These are phyloP conservation scores for Ilex paraguariensis DNA, from an alignment of 305 asterid species.

Conservation along the genomic window DNA sequence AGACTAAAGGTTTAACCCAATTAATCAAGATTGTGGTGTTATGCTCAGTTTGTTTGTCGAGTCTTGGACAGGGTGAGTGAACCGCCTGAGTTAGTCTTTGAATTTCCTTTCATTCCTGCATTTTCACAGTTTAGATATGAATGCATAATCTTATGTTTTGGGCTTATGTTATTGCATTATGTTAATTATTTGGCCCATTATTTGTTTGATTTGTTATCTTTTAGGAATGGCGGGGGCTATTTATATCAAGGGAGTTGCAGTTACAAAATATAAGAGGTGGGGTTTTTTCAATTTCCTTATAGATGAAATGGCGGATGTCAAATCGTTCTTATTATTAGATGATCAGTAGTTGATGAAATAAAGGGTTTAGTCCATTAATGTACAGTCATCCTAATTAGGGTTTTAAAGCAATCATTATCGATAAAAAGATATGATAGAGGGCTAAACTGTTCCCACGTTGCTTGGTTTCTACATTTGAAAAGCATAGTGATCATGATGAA, in stretches of 20 bases:
- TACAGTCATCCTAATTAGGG: too few species aligned
- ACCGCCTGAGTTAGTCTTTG: background rate
- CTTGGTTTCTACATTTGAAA: background rate
- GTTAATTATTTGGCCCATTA: background rate
- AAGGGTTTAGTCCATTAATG: too few species aligned
- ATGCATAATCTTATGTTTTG: background rate
- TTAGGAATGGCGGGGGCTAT: constrained; percentile 99
- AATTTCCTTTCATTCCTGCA: background rate
- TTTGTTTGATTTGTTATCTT: constrained; percentile 3
- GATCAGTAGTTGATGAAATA: too few species aligned
- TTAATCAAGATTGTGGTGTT: too few species aligned
- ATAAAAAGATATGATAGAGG: background rate
- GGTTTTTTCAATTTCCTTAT: background rate
- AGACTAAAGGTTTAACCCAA: too few species aligned
- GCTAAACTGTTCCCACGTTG: background rate
- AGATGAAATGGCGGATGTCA: background rate
- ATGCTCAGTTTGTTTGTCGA: too few species aligned
- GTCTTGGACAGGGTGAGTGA: too few species aligned
- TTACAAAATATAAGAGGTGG: constrained; percentile 86
- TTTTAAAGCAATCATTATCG: too few species aligned
- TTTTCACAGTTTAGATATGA: background rate
- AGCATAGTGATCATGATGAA: constrained; percentile 11
- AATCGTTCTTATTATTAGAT: too few species aligned
- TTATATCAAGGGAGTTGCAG: constrained; percentile 88
- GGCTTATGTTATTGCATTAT: background rate